Percentiles rank a stretch among this genome's conserved stretches.
phyloP scores from a whole-genome alignment of 1,284 basidiomycete genomes.

The Moniliophthora roreri region DNA sequence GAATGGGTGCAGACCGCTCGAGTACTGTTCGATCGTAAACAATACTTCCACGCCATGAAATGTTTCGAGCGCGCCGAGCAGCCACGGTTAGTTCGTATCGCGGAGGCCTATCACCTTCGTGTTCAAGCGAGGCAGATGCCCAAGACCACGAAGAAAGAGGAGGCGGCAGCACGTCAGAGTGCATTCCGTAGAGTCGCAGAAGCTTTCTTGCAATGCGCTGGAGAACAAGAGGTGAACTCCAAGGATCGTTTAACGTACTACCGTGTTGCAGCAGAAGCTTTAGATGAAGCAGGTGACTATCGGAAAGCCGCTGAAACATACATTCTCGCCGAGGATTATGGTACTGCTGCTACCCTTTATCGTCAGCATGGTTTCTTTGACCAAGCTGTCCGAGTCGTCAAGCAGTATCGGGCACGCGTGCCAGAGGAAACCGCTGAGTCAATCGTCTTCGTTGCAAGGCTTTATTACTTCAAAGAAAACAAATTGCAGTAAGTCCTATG shows the following conservation, averaged over 20 bases:
- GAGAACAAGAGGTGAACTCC: not conserved
- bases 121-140: not conserved
- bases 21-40: conserved; percentile 52
- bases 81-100: conserved; percentile 33
- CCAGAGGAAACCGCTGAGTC: conserved; percentile 35
- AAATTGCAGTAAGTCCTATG: conserved; percentile 41
- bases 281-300: conserved; percentile 24
- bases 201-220: not conserved
- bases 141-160: not conserved
- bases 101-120: conserved; percentile 1
- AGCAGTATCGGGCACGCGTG: conserved; percentile 32
- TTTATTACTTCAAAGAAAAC: conserved; percentile 46
- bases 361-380: conserved; percentile 51
- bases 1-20: conserved; percentile 58
- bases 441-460: conserved; percentile 46
- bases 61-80: conserved; percentile 57
- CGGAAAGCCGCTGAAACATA: conserved; percentile 47
- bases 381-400: conserved; percentile 49
- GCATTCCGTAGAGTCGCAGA: not conserved
- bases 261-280: conserved; percentile 1
- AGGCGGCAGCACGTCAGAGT: not conserved
- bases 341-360: conserved; percentile 43
- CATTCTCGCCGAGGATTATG: conserved; percentile 41
- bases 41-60: conserved; percentile 59
- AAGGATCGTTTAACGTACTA: conserved; percentile 2